phyloP scores from a whole-genome alignment of 495 filamentous ascomycete species.

The Tuber magnatum region DNA sequence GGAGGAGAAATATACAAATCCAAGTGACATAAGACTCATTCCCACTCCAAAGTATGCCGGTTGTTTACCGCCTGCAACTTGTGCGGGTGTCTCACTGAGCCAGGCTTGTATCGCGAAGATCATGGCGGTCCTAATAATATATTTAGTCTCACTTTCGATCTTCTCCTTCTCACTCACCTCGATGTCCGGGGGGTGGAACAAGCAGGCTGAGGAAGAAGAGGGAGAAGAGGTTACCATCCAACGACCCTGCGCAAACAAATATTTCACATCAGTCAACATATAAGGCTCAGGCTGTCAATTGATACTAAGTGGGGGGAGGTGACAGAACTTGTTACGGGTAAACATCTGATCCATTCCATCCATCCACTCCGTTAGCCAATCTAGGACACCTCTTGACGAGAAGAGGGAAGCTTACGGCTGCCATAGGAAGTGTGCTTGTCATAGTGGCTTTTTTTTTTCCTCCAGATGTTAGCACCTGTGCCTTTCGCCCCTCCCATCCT shows the following conservation, averaged over 20 bases:
- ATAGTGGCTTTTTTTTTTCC: slow-evolving; percentile 28
- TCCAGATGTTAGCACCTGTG: slow-evolving; percentile 1
- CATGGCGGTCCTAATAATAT: slow-evolving; percentile 26
- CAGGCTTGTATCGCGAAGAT: slow-evolving; percentile 40
- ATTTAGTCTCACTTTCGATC: background rate
- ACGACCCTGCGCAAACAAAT: slow-evolving; percentile 6
- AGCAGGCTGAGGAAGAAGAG: background rate
- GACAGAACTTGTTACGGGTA: slow-evolving; percentile 38
- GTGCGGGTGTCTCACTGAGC: slow-evolving; percentile 37
- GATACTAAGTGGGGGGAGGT: background rate
- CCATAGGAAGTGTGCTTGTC: slow-evolving; percentile 38
- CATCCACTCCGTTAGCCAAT: slow-evolving; percentile 1
- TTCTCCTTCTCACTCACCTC: background rate
- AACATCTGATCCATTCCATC: slow-evolving; percentile 31
- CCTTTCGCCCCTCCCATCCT: background rate
- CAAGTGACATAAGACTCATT: slow-evolving; percentile 37
- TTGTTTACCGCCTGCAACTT: slow-evolving; percentile 38
- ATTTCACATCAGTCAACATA: slow-evolving; percentile 1
- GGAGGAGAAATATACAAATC: slow-evolving; percentile 17
- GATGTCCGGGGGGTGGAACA: background rate
- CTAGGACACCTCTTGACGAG: background rate
- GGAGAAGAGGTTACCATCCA: slow-evolving; percentile 6
- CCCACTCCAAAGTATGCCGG: slow-evolving; percentile 37
- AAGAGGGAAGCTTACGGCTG: slow-evolving; percentile 22
- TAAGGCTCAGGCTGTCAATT: background rate